These are phyloP conservation scores for Plantago major DNA, from an alignment of 257 asterid species.

Conservation along the genomic window DNA sequence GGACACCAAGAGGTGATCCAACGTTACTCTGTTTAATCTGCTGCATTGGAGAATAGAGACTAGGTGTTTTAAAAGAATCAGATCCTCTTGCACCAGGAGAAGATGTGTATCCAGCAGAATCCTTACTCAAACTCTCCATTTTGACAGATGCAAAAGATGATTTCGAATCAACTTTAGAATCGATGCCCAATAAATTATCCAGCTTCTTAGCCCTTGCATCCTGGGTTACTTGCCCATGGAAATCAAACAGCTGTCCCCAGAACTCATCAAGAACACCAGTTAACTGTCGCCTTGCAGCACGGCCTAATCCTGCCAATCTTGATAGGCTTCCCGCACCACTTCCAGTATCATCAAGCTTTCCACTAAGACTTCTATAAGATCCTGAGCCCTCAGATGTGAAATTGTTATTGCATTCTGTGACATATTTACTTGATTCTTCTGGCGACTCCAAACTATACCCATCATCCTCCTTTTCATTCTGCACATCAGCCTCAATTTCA, in stretches of 20 bases:
- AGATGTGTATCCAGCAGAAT: conserved; percentile 46
- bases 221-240: conserved; percentile 58
- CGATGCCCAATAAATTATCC: conserved; percentile 61
- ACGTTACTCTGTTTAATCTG: conserved; percentile 40
- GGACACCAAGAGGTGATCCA: conserved; percentile 52
- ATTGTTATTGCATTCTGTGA: conserved; percentile 43
- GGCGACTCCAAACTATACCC: conserved; percentile 50
- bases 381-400: conserved; percentile 67
- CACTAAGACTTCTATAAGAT: conserved; percentile 68
- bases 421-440: conserved; percentile 48
- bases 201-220: conserved; percentile 78
- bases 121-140: conserved; percentile 43
- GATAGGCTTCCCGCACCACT: conserved; percentile 91
- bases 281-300: conserved; percentile 89
- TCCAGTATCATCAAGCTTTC: conserved; percentile 68
- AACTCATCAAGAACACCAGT: conserved; percentile 68
- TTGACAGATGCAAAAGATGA: conserved; percentile 48
- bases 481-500: conserved; percentile 36
- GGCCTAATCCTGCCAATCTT: conserved; percentile 84
- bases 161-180: conserved; percentile 43
- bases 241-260: conserved; percentile 95
- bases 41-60: conserved; percentile 48
- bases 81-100: conserved; percentile 50
- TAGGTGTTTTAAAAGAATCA: conserved; percentile 43
- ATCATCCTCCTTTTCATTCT: conserved; percentile 44